phyloP scores from a whole-genome alignment of 257 asterid genomes.

The Solanum ossicruentum region DNA sequence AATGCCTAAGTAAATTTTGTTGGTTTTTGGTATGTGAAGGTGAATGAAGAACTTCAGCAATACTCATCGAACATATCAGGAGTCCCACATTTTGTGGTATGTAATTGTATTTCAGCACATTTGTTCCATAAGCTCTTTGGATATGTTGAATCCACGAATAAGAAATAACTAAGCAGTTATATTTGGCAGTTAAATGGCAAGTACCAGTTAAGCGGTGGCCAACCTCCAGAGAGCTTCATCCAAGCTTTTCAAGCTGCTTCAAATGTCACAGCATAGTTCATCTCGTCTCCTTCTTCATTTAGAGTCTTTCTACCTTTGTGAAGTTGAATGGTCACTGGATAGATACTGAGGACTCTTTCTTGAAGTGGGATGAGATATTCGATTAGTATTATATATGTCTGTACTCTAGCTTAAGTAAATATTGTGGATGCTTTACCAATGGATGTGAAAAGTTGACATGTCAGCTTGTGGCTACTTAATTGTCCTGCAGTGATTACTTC shows the following conservation, averaged over 20 bases:
- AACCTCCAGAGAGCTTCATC: conserved; percentile 60
- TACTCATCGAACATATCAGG: conserved; percentile 41
- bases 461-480: neutral
- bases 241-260: conserved; percentile 43
- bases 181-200: conserved; percentile 55
- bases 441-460: neutral
- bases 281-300: neutral
- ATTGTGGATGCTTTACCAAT: neutral
- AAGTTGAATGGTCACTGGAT: neutral
- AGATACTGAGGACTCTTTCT: neutral
- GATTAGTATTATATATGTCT: neutral
- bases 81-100: conserved; percentile 67
- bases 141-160: neutral
- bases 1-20: neutral
- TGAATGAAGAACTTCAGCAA: conserved; percentile 41
- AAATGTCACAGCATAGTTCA: neutral
- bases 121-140: neutral
- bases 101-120: neutral
- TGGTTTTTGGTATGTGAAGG: conserved; percentile 18
- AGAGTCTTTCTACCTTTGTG: neutral
- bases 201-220: conserved; percentile 64
- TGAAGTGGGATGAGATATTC: neutral
- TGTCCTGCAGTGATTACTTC: neutral
- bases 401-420: neutral
- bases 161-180: neutral